Base-by-base conservation (phyloP, 1,284 basidiomycete species). In the Cutaneotrichosporon sp. region DNA sequence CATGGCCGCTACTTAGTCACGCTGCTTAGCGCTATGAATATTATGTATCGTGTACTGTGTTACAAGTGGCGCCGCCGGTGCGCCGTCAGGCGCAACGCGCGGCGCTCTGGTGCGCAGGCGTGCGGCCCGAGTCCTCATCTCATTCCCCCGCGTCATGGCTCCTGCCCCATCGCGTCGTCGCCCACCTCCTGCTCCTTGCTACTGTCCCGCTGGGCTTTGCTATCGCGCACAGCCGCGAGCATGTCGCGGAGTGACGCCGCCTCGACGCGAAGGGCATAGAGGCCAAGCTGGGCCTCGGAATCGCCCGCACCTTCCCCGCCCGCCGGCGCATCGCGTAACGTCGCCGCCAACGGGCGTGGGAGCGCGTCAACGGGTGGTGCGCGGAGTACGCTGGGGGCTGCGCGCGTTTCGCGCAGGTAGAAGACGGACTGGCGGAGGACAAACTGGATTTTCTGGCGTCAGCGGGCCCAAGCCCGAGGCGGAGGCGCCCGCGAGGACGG, bases 401-500 rank as follows among this genome's bases (percentile, higher is more conserved):
- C 60, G 44, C 59, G 55, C 30, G 66, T 69, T 51, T 65, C 64
- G 30, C 61, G 67, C 15, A 74, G 63, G 61, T 67, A 71, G 54
- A 66, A 68, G 30, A 70, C 66, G 4, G 69, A 65, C 46, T 74
- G 69, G 20, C 72, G 66, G 26, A 74, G 67, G 36, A 70, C 59
- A 57, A 66, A 67, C 64, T 74, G 72, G 54, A 74, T 74, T 60
- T 70, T 69, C 72, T 74, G 52, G 33, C 8, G 49, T 59, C 49
- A 56, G 53, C 30, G 35, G 4, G 34, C 14, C 8, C 18, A 12
- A 22, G 39, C 21, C n/a, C 4, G 18, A 8, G 23, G 41, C 39
- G 39, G 20, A 18, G 8, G 13, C n/a, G 39, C 9, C 5, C 39
- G 39, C 39, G 23, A 18, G 3, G 30, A 34, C 20, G 21, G 21